A percentile compares a stretch with the other conserved stretches of the same genome.
These are phyloP conservation scores for Bombardia bombarda DNA, from an alignment of 495 filamentous ascomycete species.

Conservation along the genomic window DNA sequence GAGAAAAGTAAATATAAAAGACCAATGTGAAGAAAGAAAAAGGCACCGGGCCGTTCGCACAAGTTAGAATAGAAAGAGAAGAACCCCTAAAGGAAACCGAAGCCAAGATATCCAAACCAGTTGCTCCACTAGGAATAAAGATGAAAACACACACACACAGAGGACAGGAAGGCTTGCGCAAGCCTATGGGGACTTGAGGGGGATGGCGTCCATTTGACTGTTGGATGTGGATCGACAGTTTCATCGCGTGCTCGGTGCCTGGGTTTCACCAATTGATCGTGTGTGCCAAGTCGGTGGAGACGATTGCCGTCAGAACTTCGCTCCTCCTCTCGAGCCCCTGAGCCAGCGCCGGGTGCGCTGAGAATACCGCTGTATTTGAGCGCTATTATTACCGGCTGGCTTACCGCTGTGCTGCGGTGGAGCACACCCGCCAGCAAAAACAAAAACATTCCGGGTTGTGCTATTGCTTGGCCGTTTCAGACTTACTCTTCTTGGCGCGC, in stretches of 20 bases:
- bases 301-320: background rate
- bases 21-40: background rate
- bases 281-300: background rate
- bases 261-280: background rate
- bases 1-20: no score
- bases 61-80: background rate
- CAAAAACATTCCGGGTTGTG: no score
- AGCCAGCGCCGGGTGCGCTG: background rate
- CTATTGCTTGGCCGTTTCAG: no score
- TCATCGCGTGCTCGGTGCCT: background rate
- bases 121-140: background rate
- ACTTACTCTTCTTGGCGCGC: no score
- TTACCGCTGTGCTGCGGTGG: no score
- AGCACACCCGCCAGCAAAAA: no score
- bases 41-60: background rate
- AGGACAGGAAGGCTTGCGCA: background rate
- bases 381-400: no score
- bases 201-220: background rate
- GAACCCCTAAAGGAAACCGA: background rate
- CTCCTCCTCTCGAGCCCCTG: background rate
- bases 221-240: background rate
- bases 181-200: background rate
- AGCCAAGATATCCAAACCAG: no score
- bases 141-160: no score
- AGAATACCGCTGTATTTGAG: no score